These are phyloP conservation scores for Coelastrella sp. DNA, from an alignment of 139 green algal species.

Conservation along the genomic window DNA sequence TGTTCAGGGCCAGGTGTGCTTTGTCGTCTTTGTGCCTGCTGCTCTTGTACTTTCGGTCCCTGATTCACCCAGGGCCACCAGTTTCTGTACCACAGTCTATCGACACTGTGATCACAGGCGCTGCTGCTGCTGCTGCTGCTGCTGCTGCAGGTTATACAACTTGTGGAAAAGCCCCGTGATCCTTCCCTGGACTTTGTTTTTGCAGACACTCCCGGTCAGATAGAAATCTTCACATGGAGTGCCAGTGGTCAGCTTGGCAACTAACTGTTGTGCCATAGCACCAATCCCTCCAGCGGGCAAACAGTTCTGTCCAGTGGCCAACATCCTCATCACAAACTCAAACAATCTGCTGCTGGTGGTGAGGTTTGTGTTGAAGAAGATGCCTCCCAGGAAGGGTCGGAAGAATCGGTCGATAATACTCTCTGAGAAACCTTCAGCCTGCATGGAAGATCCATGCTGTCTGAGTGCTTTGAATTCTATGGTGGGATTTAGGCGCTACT, in stretches of 20 bases:
- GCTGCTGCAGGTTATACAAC: slow-evolving; percentile 77
- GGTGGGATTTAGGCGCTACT: too few relatives aligned
- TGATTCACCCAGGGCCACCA: too few relatives aligned
- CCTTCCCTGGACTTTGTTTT: slow-evolving; percentile 88
- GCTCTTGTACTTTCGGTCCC: too few relatives aligned
- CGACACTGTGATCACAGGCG: too few relatives aligned
- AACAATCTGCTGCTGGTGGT: slow-evolving; percentile 80
- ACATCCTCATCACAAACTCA: slow-evolving; percentile 96
- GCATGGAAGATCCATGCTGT: too few relatives aligned
- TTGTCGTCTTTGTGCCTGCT: too few relatives aligned
- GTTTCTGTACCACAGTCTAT: too few relatives aligned
- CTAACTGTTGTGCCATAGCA: slow-evolving; percentile 88
- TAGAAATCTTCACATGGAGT: slow-evolving; percentile 99
- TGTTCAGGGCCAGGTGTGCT: too few relatives aligned
- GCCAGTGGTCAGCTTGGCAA: slow-evolving; percentile 65
- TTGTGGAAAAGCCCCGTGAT: slow-evolving; percentile 85
- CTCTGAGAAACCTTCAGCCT: slow-evolving; percentile 87
- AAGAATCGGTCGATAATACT: slow-evolving; percentile 96
- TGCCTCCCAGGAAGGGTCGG: slow-evolving; percentile 96
- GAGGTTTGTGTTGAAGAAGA: slow-evolving; percentile 96
- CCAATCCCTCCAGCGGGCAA: slow-evolving; percentile 93
- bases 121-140: slow-evolving; percentile 8
- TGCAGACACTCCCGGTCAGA: slow-evolving; percentile 97
- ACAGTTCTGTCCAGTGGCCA: slow-evolving; percentile 93
- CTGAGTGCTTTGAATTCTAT: too few relatives aligned